These are phyloP conservation scores for Thermochaetoides thermophila DNA, from an alignment of 495 filamentous ascomycete genomes.

Conservation along the genomic window DNA sequence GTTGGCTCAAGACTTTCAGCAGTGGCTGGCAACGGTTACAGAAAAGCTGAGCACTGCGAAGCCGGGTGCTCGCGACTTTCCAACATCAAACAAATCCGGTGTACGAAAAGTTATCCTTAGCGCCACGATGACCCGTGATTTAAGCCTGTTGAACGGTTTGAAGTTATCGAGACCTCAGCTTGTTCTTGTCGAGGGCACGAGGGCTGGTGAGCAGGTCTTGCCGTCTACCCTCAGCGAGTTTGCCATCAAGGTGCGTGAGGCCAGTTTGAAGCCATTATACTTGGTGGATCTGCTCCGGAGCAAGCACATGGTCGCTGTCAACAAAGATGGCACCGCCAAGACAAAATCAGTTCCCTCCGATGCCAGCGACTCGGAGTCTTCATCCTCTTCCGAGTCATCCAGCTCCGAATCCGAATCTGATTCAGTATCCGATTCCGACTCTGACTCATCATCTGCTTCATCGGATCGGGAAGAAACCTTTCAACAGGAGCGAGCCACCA, in stretches of 20 bases:
- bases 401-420: slow-evolving; percentile 17
- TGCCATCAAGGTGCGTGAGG: slow-evolving; percentile 59
- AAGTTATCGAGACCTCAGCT: slow-evolving; percentile 60
- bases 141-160: slow-evolving; percentile 61
- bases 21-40: slow-evolving; percentile 70
- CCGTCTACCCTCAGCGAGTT: slow-evolving; percentile 58
- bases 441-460: slow-evolving; percentile 6
- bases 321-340: neutral
- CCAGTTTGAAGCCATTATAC: slow-evolving; percentile 70
- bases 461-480: too few species aligned
- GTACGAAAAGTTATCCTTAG: slow-evolving; percentile 67
- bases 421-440: slow-evolving; percentile 16
- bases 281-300: slow-evolving; percentile 47
- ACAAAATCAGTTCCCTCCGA: slow-evolving; percentile 12
- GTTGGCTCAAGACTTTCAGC: slow-evolving; percentile 81
- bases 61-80: slow-evolving; percentile 29
- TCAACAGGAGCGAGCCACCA: too few species aligned
- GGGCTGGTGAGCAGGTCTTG: slow-evolving; percentile 37
- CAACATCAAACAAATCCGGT: slow-evolving; percentile 31
- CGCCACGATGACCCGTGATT: slow-evolving; percentile 85
- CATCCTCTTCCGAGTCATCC: slow-evolving; percentile 20
- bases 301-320: slow-evolving; percentile 14
- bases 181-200: slow-evolving; percentile 50
- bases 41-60: slow-evolving; percentile 35
- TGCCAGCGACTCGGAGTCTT: slow-evolving; percentile 13